A percentile compares a stretch with the other conserved stretches of the same genome.
phyloP scores from a whole-genome alignment of 2,329 filamentous ascomycete species.

The Microdochium bolleyi region DNA sequence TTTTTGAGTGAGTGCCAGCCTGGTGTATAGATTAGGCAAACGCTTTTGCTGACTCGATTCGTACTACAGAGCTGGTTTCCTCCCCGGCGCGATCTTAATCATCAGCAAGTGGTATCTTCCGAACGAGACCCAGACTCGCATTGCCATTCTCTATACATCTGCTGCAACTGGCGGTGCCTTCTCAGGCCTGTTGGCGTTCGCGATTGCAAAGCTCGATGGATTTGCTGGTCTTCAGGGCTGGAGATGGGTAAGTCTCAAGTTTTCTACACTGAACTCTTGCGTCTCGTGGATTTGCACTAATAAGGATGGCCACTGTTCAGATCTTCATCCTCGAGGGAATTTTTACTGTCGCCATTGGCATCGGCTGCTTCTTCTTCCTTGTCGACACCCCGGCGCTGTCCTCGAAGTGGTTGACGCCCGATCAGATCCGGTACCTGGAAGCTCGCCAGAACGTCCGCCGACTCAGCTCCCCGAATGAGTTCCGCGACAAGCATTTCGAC shows the following conservation, averaged over 20 bases:
- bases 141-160: conserved; percentile 26
- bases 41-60: conserved; percentile 3
- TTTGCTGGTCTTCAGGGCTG: conserved; percentile 31
- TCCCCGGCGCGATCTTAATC: conserved; percentile 23
- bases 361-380: conserved; percentile 36
- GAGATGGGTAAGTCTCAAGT: conserved; percentile 28
- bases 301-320: conserved; percentile 10
- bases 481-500: conserved; percentile 21
- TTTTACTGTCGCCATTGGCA: conserved; percentile 26
- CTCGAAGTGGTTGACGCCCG: conserved; percentile 26
- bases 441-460: conserved; percentile 25
- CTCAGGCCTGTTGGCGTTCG: conserved; percentile 34
- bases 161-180: conserved; percentile 32
- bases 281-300: not conserved
- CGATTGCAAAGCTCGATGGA: conserved; percentile 37
- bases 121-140: conserved; percentile 17
- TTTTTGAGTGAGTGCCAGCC: conserved; percentile 23
- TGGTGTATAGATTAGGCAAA: not conserved
- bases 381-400: conserved; percentile 33
- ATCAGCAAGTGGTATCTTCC: conserved; percentile 24
- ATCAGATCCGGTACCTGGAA: conserved; percentile 31
- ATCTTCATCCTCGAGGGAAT: conserved; percentile 47
- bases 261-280: too few relatives aligned
- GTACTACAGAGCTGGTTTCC: conserved; percentile 19
- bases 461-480: conserved; percentile 11